A percentile compares a stretch with the other conserved stretches of the same genome.
phyloP scores from a whole-genome alignment of 306 rosid genomes.

The Citrullus amarus region DNA sequence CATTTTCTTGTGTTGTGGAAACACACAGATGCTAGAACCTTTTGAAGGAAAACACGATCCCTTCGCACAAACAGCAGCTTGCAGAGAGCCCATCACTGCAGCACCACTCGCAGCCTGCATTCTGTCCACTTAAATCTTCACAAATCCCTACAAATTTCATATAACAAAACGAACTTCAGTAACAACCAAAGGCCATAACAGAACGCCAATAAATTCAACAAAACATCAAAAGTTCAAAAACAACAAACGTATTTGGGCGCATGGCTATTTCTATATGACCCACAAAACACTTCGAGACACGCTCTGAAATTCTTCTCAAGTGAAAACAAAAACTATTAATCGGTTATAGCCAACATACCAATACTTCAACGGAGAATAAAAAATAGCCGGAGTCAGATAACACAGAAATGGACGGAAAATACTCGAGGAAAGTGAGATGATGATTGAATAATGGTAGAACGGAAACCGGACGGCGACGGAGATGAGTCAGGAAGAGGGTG shows the following conservation, averaged over 20 bases:
- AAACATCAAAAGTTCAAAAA: background rate
- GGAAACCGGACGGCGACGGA: background rate
- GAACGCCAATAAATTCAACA: background rate
- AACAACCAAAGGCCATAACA: background rate
- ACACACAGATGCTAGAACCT: constrained; percentile 19
- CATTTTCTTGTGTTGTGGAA: constrained; percentile 23
- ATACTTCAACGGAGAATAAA: background rate
- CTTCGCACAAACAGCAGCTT: constrained; percentile 41
- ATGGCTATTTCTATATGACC: background rate
- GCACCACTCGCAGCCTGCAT: constrained; percentile 43
- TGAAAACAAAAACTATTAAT: background rate
- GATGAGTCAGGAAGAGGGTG: background rate
- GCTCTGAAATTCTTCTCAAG: background rate
- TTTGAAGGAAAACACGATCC: constrained; percentile 23
- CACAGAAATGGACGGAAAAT: background rate
- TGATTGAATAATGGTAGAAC: background rate
- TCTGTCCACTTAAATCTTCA: background rate
- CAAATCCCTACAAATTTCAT: background rate
- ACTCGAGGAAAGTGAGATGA: background rate
- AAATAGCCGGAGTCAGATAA: background rate
- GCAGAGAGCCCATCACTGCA: constrained; percentile 51
- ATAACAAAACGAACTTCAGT: background rate
- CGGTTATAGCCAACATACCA: background rate
- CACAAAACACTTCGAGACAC: background rate
- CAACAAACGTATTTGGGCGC: background rate